Evolutionary conservation across 75 land plant genomes (phyloP).

Genomic region (Cupressus sempervirens): DNA sequence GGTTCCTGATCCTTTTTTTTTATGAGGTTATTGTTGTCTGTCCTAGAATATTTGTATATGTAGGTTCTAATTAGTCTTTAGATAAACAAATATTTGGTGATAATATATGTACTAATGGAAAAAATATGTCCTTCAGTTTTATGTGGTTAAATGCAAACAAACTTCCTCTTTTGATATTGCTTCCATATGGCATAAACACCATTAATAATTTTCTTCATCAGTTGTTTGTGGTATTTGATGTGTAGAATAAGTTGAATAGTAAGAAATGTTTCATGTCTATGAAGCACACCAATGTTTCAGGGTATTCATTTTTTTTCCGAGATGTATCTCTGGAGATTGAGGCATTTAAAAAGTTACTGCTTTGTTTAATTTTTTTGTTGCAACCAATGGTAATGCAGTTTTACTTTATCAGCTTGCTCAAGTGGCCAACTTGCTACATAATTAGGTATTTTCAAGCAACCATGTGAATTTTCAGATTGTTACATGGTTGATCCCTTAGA

Average conservation of each 20-base stretch:
- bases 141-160: not conserved
- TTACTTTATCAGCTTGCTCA: not conserved
- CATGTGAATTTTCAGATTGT: not conserved
- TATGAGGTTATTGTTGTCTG: not conserved
- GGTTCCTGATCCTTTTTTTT: not conserved
- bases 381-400: not conserved
- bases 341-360: not conserved
- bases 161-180: not conserved
- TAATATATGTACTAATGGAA: too few species aligned
- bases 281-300: not conserved
- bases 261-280: not conserved
- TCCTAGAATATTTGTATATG: not conserved
- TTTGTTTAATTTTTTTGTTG: not conserved
- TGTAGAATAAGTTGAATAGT: not conserved
- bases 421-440: not conserved
- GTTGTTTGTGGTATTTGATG: not conserved
- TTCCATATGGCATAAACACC: not conserved
- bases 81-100: too few species aligned
- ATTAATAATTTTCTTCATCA: not conserved
- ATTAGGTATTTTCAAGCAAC: not conserved
- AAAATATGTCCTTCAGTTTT: too few species aligned
- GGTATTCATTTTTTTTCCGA: not conserved
- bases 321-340: not conserved
- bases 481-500: not conserved
- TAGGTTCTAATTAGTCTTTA: too few species aligned